Base-by-base conservation (phyloP, 202 grass and related monocot species). In the Setaria viridis region DNA sequence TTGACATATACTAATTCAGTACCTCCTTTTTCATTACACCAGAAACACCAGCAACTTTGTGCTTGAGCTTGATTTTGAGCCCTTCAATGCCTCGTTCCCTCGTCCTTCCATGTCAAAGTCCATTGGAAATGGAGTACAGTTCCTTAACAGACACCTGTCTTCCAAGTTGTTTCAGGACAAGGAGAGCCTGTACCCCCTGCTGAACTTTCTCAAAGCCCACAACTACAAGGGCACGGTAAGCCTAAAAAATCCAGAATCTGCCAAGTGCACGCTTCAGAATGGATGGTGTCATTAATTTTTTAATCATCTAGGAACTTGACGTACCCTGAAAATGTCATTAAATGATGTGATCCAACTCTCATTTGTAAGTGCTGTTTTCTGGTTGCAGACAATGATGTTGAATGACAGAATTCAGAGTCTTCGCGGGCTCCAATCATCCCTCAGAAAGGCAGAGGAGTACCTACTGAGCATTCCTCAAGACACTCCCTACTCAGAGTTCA, bases 141-240 rank as follows among this genome's bases (percentile, higher is more conserved):
- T 97, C 84, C 92, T 97, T 82, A 97, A 97, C 7, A 90, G 95
- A 32, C 95, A 97, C 88, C 84, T 97, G 35, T 97, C 95, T 60
- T 97, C 95, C 83, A 97, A 97, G 89, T 76, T 97, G 88, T 97
- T 97, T 85, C 95, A 97, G 86, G 95, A 97, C 84, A 97, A 97
- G 90, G 95, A 97, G 71, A 93, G 87, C 55, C 80, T 97, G 62
- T 91, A 89, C 84, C 95, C 95, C 7, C 80, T 97, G 72, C 90
- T 97, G 74, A 91, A 94, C 75, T 97, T 97, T 81, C 90, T 97
- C 41, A 91, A 90, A 67, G 86, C 62, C 21, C 95, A 97, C 86
- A 94, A 92, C 79, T 87, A 93, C 86, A 94, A 97, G 74, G 95
- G 95, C 86, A 97, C 48, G 43, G 95, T 97, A 86, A 89, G 90